Evolutionary conservation across 345 rosid genomes (phyloP).

Genomic region (Odontarrhena argentea): DNA sequence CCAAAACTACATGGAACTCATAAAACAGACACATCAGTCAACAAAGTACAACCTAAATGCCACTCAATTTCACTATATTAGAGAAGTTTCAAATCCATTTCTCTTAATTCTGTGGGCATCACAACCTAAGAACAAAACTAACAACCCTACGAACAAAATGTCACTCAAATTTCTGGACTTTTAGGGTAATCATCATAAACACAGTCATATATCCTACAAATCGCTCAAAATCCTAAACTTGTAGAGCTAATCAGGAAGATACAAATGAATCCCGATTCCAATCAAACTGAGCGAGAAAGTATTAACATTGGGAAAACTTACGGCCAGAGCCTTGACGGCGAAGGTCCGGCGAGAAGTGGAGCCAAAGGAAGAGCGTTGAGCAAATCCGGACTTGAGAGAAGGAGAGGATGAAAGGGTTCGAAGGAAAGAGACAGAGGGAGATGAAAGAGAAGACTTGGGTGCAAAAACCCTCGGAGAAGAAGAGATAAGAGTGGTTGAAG

Average conservation of each 20-base stretch:
- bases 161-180: slow-evolving; percentile 6
- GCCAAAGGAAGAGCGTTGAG: slow-evolving; percentile 49
- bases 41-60: background rate
- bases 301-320: slow-evolving; percentile 37
- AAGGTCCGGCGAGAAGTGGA: slow-evolving; percentile 56
- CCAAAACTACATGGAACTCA: background rate
- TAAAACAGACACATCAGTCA: slow-evolving; percentile 1
- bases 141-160: slow-evolving; percentile 7
- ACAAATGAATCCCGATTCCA: background rate
- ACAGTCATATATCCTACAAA: slow-evolving; percentile 9
- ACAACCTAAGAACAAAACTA: slow-evolving; percentile 5
- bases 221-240: background rate
- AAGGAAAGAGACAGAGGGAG: slow-evolving; percentile 45
- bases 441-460: slow-evolving; percentile 42
- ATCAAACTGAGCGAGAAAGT: background rate
- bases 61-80: background rate
- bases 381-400: slow-evolving; percentile 50
- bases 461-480: slow-evolving; percentile 49
- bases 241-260: slow-evolving; percentile 7
- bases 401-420: slow-evolving; percentile 50
- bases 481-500: slow-evolving; percentile 62
- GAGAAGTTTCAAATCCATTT: background rate
- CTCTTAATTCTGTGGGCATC: background rate
- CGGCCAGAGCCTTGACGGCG: slow-evolving; percentile 61
- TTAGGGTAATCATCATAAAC: background rate